Base-by-base conservation (phyloP, 768 basidiomycete species). In the Termitomyces heimii region DNA sequence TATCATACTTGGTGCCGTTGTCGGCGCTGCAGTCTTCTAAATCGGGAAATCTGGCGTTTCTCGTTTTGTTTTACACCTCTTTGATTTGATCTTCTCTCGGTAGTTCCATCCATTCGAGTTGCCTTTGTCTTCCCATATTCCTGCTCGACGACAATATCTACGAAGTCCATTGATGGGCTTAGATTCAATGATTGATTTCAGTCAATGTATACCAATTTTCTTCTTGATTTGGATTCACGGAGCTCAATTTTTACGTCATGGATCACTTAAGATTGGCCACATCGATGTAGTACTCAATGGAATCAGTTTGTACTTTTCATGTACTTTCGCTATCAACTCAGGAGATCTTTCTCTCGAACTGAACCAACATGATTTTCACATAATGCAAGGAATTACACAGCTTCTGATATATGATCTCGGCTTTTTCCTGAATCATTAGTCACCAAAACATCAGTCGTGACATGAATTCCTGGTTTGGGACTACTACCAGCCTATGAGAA, bases 11-110 rank as follows among this genome's bases (percentile, higher is more conserved):
- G 67, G 73, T 50, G 73, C 72, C 1, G 55, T 73, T 22, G 65
- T 75, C 44, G 75, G 74, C 60, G 69, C 66, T 55, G 62, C 73
- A 24, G 62, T 74, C 59, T 71, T 79, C 63, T 78, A 68, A 72
- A 57, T 45, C 4, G 28, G 50, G 42, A 44, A 51, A 48, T 37
- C n/a, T 43, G 39, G 40, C n/a, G 40, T 54, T 56, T 53, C 48
- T 50, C 35, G 24, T 50, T 18, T 50, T 5, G 3, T 5, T 37
- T 6, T 5, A 8, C 14, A 3, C 3, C 14, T 40, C 5, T 52
- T 29, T 52, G 6, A 10, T 37, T 35, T 35, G 2, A 16, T 24
- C 1, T 3, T 22, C 8, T 18, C n/a, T n/a, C n/a, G n/a, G n/a
- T n/a, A n/a, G 26, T 10, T 47, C 4, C 12, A 24, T 14, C 4